Conservation (phyloP, 163 green algal species). For the Scenedesmus sp. region DNA sequence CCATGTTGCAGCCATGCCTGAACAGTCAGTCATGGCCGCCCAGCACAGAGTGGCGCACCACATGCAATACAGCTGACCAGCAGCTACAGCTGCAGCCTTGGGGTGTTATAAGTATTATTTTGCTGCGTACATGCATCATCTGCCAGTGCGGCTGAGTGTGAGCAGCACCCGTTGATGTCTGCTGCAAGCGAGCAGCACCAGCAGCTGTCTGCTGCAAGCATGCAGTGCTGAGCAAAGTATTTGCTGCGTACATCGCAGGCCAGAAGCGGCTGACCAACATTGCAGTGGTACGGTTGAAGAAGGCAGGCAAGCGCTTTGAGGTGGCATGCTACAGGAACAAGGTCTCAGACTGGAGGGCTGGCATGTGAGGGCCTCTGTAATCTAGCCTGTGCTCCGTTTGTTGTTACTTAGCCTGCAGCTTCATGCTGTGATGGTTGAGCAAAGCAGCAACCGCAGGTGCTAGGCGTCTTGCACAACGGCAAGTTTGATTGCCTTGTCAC, state of each 20-base stretch:
- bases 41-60: too few relatives aligned
- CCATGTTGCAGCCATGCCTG: too few relatives aligned
- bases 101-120: too few relatives aligned
- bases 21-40: too few relatives aligned
- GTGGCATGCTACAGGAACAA: constrained; percentile 99
- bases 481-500: neutral
- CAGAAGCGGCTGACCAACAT: constrained; percentile 99
- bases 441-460: neutral
- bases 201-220: neutral
- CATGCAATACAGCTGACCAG: too few relatives aligned
- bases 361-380: constrained; percentile 76
- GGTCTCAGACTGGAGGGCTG: constrained; percentile 90
- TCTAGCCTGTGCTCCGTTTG: neutral
- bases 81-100: too few relatives aligned
- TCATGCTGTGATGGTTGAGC: neutral
- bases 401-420: neutral
- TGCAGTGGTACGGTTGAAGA: constrained; percentile 95
- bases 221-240: neutral
- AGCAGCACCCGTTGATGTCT: too few relatives aligned
- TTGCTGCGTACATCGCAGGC: constrained; percentile 67
- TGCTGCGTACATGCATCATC: too few relatives aligned
- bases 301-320: constrained; percentile 95
- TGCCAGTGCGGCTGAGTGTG: too few relatives aligned
- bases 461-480: neutral
- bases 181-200: neutral